Evolutionary conservation across 176 grass and related monocot genomes (phyloP).

Genomic region (Neostapfia colusana): DNA sequence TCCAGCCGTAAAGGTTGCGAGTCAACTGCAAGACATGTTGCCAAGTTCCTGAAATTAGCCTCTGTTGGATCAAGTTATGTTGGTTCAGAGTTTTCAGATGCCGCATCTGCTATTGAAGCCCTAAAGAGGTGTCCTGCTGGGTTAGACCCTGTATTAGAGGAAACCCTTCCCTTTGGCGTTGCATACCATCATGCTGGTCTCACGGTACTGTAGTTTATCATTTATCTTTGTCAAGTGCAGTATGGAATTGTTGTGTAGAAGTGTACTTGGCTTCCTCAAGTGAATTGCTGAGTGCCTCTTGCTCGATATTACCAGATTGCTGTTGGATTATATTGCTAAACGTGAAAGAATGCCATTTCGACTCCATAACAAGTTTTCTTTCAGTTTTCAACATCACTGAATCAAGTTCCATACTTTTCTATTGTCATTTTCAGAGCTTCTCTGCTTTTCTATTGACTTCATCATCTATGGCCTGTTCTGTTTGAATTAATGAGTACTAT

Average conservation of each 20-base stretch:
- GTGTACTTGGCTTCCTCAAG: constrained; percentile 10
- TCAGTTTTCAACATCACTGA: constrained; percentile 5
- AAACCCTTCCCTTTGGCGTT: constrained; percentile 87
- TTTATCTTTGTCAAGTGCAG: constrained; percentile 21
- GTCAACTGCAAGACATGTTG: constrained; percentile 89
- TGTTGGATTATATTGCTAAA: constrained; percentile 1
- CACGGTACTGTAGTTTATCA: constrained; percentile 57
- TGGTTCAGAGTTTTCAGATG: constrained; percentile 67
- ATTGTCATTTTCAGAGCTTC: not conserved
- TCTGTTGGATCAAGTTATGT: constrained; percentile 41
- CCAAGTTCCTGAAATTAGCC: constrained; percentile 66
- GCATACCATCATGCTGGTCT: constrained; percentile 98
- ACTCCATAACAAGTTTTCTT: constrained; percentile 18
- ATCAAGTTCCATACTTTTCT: not conserved
- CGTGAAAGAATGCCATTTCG: constrained; percentile 23
- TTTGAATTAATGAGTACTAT: constrained; percentile 24
- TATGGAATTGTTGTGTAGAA: not conserved
- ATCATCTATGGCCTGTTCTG: constrained; percentile 11
- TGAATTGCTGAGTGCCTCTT: not conserved
- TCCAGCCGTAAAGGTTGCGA: constrained; percentile 97
- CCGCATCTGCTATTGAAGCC: constrained; percentile 71
- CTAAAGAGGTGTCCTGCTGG: constrained; percentile 81
- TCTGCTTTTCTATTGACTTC: not conserved
- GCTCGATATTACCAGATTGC: not conserved
- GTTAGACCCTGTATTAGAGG: constrained; percentile 84